Evolutionary conservation across 139 green algal species (phyloP).

Genomic region (Chlamydomonas asymmetrica): DNA sequence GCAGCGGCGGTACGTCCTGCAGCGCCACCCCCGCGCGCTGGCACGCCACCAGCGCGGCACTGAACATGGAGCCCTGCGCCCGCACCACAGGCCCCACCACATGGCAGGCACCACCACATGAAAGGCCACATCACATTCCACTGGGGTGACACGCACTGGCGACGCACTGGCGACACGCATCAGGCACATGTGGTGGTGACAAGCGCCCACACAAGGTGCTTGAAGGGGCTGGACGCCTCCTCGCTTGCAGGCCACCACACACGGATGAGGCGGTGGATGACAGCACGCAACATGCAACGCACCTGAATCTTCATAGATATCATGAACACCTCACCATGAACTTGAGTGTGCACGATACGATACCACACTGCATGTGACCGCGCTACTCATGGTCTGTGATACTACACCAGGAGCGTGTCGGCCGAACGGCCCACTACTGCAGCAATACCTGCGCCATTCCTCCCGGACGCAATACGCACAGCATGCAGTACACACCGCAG

Average conservation of each 20-base stretch:
- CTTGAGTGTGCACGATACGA: no score
- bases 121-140: neutral
- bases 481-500: neutral
- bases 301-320: no score
- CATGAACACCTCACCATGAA: no score
- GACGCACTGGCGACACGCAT: neutral
- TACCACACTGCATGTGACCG: neutral
- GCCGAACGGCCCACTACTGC: no score
- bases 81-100: no score
- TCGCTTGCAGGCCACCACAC: neutral
- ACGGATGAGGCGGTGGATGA: no score
- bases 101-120: neutral
- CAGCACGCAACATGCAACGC: no score
- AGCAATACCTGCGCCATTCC: neutral
- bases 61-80: constrained; percentile 42
- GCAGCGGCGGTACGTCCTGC: constrained; percentile 33
- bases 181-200: neutral
- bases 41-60: constrained; percentile 33
- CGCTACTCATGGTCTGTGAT: neutral
- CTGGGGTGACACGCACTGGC: neutral
- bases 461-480: neutral
- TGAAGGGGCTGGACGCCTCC: neutral
- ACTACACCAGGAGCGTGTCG: no score
- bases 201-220: neutral
- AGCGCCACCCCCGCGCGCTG: constrained; percentile 32